A percentile compares a stretch with the other conserved stretches of the same genome.
phyloP scores from a whole-genome alignment of 345 rosid genomes.

The Erucastrum elatum region DNA sequence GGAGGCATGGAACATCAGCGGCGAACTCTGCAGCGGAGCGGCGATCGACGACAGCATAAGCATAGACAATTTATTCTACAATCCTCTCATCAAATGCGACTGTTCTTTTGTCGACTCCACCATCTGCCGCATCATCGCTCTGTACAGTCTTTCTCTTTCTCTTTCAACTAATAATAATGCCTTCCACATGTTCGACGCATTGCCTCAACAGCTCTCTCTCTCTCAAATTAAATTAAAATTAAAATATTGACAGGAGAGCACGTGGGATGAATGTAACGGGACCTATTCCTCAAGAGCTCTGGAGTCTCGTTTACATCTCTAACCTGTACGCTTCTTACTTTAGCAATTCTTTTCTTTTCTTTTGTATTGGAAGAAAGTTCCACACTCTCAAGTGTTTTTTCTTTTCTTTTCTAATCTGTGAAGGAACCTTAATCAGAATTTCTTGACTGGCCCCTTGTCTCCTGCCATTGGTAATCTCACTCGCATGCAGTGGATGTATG shows the following conservation, averaged over 20 bases:
- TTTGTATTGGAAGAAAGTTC: background rate
- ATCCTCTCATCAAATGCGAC: slow-evolving; percentile 64
- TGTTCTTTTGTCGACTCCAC: slow-evolving; percentile 43
- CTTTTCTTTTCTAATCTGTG: background rate
- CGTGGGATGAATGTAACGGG: slow-evolving; percentile 28
- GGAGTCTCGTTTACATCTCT: slow-evolving; percentile 37
- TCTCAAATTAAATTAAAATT: background rate
- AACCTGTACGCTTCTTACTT: slow-evolving; percentile 31
- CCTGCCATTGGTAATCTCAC: slow-evolving; percentile 43
- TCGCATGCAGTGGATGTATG: slow-evolving; percentile 70
- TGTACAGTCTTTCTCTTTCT: slow-evolving; percentile 8
- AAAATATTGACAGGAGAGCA: slow-evolving; percentile 35
- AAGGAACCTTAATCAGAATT: slow-evolving; percentile 36
- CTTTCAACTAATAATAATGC: background rate
- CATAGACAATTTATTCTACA: slow-evolving; percentile 27
- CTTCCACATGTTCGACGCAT: slow-evolving; percentile 27
- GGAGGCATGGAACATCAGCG: slow-evolving; percentile 50
- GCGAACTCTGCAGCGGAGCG: slow-evolving; percentile 58
- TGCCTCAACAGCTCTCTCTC: background rate
- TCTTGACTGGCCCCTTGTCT: slow-evolving; percentile 40
- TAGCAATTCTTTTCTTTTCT: background rate
- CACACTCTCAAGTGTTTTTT: background rate
- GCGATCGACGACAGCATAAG: slow-evolving; percentile 35
- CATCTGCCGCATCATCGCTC: slow-evolving; percentile 35
- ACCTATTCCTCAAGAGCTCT: slow-evolving; percentile 38